Evolutionary conservation across 2,329 filamentous ascomycete species (phyloP), one percentile per base, ranked within the genome.

Genomic region (Fusarium sp.): DNA sequence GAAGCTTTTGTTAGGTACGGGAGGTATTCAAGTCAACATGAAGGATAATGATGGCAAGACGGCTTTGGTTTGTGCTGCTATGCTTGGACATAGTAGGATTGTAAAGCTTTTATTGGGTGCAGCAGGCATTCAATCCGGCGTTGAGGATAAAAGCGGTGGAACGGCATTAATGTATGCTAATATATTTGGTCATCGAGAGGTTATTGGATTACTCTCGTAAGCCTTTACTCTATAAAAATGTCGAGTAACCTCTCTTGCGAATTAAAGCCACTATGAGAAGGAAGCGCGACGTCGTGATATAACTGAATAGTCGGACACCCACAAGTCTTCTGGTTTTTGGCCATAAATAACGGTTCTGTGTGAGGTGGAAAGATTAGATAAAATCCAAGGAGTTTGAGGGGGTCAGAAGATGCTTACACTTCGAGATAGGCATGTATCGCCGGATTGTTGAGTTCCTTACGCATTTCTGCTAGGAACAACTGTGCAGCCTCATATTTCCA

Each of bases 401-500:
- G 12, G 3, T 22, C 7, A 5, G 19, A 32, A 10, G 8, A 7
- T 15, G 25, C 63, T 45, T 53, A 62, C 63, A 66, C 47, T 9
- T 65, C 54, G 3, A 65, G 49, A 32, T 66, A 66, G 0, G 53
- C 34, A 38, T 66, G 63, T 1, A 65, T 6, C 8, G 44, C 45
- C 6, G 58, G 63, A 7, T 56, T 36, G 2, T 41, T 65, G 15
- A 66, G 28, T 11, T 66, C 61, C 12, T 65, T 66, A 8, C 63
- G 58, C 25, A 66, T 44, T 0, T 55, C 58, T 1, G 58, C 47
- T 31, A 66, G 36, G 19, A 52, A 66, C n/a, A 66, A 10, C 25
- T 66, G 63, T 10, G 63, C 63, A 36, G 65, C 53, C 4, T 65
- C 63, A 5, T 53, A 66, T 12, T 42, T 52, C 56, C 60, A 57